Percentiles rank a stretch among this genome's conserved stretches.
These are phyloP conservation scores for Talaromyces funiculosus DNA, from an alignment of 2,329 filamentous ascomycete genomes.

Conservation along the genomic window DNA sequence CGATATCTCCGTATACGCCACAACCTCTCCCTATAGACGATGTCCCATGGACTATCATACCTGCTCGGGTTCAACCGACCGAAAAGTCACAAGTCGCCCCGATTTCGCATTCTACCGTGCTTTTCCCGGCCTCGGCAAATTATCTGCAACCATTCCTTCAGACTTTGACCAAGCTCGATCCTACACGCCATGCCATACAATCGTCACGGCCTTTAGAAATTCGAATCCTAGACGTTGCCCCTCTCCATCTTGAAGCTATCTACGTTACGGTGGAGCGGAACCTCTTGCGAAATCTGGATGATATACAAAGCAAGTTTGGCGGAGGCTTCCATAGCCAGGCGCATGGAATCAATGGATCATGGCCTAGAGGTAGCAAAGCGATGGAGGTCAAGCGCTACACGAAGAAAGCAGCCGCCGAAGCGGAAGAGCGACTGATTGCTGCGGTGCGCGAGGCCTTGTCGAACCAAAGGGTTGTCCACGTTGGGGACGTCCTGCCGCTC, in stretches of 20 bases:
- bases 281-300: constrained; percentile 70
- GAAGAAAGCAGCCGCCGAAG: constrained; percentile 34
- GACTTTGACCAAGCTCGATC: constrained; percentile 64
- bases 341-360: constrained; percentile 36
- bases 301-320: constrained; percentile 77
- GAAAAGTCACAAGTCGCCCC: constrained; percentile 50
- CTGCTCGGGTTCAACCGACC: constrained; percentile 53
- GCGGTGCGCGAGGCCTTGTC: constrained; percentile 70
- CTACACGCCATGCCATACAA: constrained; percentile 67
- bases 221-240: constrained; percentile 71
- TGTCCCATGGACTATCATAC: constrained; percentile 77
- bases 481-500: constrained; percentile 75
- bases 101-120: constrained; percentile 69
- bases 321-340: constrained; percentile 48
- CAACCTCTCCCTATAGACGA: constrained; percentile 47
- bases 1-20: constrained; percentile 43
- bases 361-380: constrained; percentile 29
- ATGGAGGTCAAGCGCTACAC: constrained; percentile 28
- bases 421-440: constrained; percentile 55
- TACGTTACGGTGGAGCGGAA: constrained; percentile 82
- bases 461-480: constrained; percentile 70
- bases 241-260: constrained; percentile 74
- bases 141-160: constrained; percentile 74
- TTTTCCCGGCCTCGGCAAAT: constrained; percentile 67
- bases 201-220: constrained; percentile 78